These are phyloP conservation scores for Sphaerobolus stellatus DNA, from an alignment of 1,284 basidiomycete species.

Conservation along the genomic window DNA sequence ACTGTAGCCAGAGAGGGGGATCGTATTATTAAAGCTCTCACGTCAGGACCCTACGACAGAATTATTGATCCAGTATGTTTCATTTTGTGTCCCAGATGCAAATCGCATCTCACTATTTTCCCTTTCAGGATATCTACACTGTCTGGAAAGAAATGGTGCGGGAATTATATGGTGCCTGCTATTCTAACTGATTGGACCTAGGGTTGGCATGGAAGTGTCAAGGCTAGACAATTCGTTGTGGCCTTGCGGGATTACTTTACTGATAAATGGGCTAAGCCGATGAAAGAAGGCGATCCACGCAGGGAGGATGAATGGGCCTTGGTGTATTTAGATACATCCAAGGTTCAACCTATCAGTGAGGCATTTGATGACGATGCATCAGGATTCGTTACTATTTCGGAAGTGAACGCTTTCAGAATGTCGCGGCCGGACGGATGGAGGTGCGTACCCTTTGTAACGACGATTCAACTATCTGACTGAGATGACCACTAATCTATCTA, in stretches of 20 bases:
- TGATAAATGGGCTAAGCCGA: constrained; percentile 19
- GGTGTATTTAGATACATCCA: constrained; percentile 41
- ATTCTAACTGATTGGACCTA: constrained; percentile 14
- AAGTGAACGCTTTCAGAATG: constrained; percentile 44
- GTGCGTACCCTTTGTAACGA: constrained; percentile 19
- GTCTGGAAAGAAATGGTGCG: constrained; percentile 14
- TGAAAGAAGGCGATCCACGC: background rate
- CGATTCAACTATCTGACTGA: no score
- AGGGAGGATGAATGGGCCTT: constrained; percentile 40
- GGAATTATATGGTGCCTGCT: background rate
- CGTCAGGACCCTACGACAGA: constrained; percentile 31
- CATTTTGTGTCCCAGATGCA: background rate
- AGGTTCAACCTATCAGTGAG: constrained; percentile 46
- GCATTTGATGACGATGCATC: constrained; percentile 52
- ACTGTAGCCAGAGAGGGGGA: constrained; percentile 27
- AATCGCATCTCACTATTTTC: background rate
- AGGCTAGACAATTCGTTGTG: constrained; percentile 35
- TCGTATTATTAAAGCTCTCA: constrained; percentile 30
- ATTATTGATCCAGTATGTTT: constrained; percentile 28
- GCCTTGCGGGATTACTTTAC: constrained; percentile 35
- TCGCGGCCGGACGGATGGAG: constrained; percentile 33
- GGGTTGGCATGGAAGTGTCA: constrained; percentile 37
- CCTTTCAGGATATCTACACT: constrained; percentile 1
- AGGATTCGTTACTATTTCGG: constrained; percentile 45
- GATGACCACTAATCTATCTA: no score